These are phyloP conservation scores for Mucor plumbeus DNA, from an alignment of 371 early-diverging fungal species.

Conservation along the genomic window DNA sequence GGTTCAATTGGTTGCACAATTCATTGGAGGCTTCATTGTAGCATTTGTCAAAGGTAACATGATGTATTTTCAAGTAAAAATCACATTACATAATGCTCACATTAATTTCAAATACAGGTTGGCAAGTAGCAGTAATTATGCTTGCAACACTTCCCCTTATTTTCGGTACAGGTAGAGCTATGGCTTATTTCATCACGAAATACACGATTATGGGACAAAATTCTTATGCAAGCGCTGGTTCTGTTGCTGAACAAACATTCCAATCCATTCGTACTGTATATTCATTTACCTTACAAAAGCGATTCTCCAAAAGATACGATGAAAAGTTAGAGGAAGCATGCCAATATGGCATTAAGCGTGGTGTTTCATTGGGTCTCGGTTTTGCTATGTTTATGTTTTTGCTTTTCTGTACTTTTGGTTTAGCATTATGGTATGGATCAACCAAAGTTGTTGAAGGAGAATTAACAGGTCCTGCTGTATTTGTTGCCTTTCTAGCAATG, in stretches of 20 bases:
- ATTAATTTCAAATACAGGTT: constrained; percentile 31
- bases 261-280: constrained; percentile 86
- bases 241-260: constrained; percentile 69
- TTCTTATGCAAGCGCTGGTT: constrained; percentile 48
- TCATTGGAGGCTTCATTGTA: constrained; percentile 23
- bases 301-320: constrained; percentile 69
- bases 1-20: constrained; percentile 59
- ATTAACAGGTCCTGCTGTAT: constrained; percentile 58
- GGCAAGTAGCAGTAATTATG: constrained; percentile 81
- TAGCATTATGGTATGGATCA: constrained; percentile 85
- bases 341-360: constrained; percentile 60
- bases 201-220: constrained; percentile 41
- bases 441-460: constrained; percentile 53
- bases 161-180: constrained; percentile 50
- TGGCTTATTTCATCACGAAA: constrained; percentile 74
- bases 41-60: constrained; percentile 70
- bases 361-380: constrained; percentile 55
- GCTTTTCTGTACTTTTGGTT: constrained; percentile 68
- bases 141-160: constrained; percentile 71
- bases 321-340: constrained; percentile 59
- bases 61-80: too few relatives aligned
- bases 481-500: constrained; percentile 73
- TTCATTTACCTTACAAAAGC: constrained; percentile 80
- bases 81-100: too few relatives aligned
- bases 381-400: constrained; percentile 66